Evolutionary conservation across 257 asterid species (phyloP), one percentile per base, ranked within the genome.

Genomic region (Marsdenia floribunda): DNA sequence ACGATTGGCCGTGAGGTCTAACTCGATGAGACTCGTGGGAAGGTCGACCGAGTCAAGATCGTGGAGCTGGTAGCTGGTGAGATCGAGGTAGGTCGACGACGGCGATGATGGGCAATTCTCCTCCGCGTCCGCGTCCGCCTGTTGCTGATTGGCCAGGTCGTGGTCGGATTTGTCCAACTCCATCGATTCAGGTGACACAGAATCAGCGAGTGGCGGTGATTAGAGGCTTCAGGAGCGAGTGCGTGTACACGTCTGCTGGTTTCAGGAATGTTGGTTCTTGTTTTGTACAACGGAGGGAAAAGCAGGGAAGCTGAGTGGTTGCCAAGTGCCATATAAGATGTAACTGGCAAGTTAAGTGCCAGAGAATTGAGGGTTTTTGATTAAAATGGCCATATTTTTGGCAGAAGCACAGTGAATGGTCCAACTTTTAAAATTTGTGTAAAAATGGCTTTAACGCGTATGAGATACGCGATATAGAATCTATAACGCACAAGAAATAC

Each of bases 1-100:
- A 22, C 98, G 96, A 74, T 92, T 95, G 4, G 97, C 93, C 70
- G 97, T 95, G n/a, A 95, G 84, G 89, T 95, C 98, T 49, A 95
- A 78, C 83, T 92, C 98, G 70, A 81, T 73, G 54, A 92, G 91
- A 81, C 74, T 74, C 71, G 85, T 78, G 13, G 90, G 93, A 64
- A 95, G 84, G 74, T 89, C 96, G 69, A 95, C 87, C 47, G 96
- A 85, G 55, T 79, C 92, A 71, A 92, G 96, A 86, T 90, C 97
- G 77, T 82, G 98, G 52, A 95, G 92, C 88, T 95, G 99, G 80
- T 78, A 89, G 84, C 99, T 86, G 67, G 96, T 85, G 60, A 95
- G 97, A 86, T 95, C 99, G 42, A 95, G 84, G 50, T 83, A 38
- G 3, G 71, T 72, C 19, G 76, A 68, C 6, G 71, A 12, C 9